A percentile compares a stretch with the other conserved stretches of the same genome.
Evolutionary conservation across 1,284 basidiomycete species (phyloP).

Genomic region (Peniophora sp.): DNA sequence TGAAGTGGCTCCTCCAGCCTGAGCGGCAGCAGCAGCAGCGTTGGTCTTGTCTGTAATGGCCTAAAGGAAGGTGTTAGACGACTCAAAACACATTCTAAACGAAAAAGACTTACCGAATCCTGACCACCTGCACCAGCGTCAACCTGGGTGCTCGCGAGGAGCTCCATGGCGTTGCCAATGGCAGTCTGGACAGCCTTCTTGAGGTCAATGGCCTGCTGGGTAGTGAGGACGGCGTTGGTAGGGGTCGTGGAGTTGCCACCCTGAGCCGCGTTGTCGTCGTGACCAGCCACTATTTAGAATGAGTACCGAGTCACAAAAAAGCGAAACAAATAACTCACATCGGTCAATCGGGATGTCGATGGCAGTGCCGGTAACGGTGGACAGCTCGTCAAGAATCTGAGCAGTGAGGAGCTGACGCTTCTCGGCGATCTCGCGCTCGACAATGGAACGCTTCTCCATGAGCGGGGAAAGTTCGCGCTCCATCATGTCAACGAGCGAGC

Average conservation of each 20-base stretch:
- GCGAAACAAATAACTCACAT: neutral
- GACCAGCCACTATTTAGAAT: neutral
- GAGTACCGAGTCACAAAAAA: neutral
- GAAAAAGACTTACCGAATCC: neutral
- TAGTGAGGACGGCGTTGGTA: neutral
- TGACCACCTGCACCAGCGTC: constrained; percentile 1
- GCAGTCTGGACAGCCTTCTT: constrained; percentile 5
- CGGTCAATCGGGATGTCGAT: constrained; percentile 2
- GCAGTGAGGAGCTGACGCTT: constrained; percentile 2
- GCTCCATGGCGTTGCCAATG: neutral
- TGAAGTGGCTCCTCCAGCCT: neutral
- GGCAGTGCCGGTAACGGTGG: constrained; percentile 2
- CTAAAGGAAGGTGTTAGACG: neutral
- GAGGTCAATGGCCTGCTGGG: constrained; percentile 4
- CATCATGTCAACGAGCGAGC: neutral
- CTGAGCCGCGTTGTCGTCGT: neutral
- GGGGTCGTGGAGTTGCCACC: constrained; percentile 3
- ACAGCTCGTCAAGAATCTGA: constrained; percentile 3
- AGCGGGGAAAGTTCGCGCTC: neutral
- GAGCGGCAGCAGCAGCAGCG: constrained; percentile 1
- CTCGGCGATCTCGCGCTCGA: neutral
- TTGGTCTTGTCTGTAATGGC: neutral
- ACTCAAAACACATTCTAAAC: neutral
- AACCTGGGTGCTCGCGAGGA: neutral
- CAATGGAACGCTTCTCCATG: neutral